Evolutionary conservation across 345 rosid species (phyloP), one percentile per base, ranked within the genome.

Genomic region (Kandelia obovata): DNA sequence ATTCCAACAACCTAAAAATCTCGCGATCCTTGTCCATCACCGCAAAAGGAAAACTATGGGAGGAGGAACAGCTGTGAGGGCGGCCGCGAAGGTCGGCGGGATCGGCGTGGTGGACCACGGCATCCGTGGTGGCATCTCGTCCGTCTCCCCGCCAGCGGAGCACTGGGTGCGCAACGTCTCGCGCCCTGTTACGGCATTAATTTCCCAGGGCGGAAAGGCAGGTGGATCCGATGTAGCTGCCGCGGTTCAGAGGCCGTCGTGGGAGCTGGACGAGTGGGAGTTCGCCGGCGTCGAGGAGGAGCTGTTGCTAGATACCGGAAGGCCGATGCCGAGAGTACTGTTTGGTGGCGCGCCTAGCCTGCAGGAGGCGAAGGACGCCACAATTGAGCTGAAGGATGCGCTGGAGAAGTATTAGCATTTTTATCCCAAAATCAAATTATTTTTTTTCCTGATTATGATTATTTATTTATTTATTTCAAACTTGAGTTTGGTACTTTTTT

Each of bases 251-350:
- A 25, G 28, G 59, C 30, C 59, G 19, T 56, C 81, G 23, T 82
- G 83, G 89, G 89, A 80, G 64, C 34, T 72, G 23, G 86, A 86
- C 30, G 92, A 84, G 55, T 87, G 94, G 94, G 90, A 85, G 52
- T 77, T 86, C 1, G 82, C 78, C 6, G 83, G 78, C 20, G 69
- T 61, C 16, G 85, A 77, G 52, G 90, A 73, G 55, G 91, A 75
- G 53, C 30, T 26, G 17, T 17, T 20, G 53, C 27, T 47, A 37
- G 72, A 61, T 4, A 8, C 74, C 23, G 31, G 39, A 0, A 81
- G 79, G 66, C 80, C 86, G 56, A 65, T 81, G 71, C 72, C 86
- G 62, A 83, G 96, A 76, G 81, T 88, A 53, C 89, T 91, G 19
- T 87, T 88, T 27, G 81, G 83, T 20, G 81, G 77, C 8, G 82